Evolutionary conservation across 805 yeast species (phyloP), one percentile per base, ranked within the genome.

Genomic region (Lipomyces starkeyi): DNA sequence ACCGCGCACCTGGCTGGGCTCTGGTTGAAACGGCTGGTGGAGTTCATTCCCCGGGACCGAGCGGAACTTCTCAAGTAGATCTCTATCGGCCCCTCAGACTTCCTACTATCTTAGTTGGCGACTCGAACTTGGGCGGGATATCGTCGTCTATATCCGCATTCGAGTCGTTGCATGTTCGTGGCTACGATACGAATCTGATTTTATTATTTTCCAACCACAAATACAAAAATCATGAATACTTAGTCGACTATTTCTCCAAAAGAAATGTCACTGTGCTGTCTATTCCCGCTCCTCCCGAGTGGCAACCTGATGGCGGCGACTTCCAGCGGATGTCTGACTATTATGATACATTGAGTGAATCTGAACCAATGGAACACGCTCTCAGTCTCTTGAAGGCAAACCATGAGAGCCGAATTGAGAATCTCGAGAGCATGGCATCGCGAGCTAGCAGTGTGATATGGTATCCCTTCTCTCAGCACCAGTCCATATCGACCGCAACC

Each of bases 401-500:
- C 27, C 54, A 54, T 11, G 32, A 58, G 27, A 32, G 71, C n/a
- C 32, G 56, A 53, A 53, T 53, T 53, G 27, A 25, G 14, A 22
- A 53, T 22, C 34, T 53, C 11, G 22, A 22, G 14, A 53, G 56
- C 56, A 53, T 53, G 56, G 56, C 56, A 9, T 53, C 56, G 7
- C 56, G 56, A 25, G 56, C 56, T 17, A 53, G 22, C 34, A 20
- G 34, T 13, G 56, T 53, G 54, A 62, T 73, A 3, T 74, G 76
- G 76, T 74, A 67, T 57, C 76, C 76, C 3, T 74, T 74, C 49
- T 65, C 76, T n/a, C 76, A 74, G 43, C 76, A 74, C 34, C 32
- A 52, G 25, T 58, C 61, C 3, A 69, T 74, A 17, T 55, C 70
- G 22, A 34, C 56, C 17, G 61, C 67, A 2, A 67, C 70, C 3